Percentiles rank a stretch among this genome's conserved stretches.
Evolutionary conservation across 1,284 basidiomycete genomes (phyloP).

Genomic region (Vanrija sp.): DNA sequence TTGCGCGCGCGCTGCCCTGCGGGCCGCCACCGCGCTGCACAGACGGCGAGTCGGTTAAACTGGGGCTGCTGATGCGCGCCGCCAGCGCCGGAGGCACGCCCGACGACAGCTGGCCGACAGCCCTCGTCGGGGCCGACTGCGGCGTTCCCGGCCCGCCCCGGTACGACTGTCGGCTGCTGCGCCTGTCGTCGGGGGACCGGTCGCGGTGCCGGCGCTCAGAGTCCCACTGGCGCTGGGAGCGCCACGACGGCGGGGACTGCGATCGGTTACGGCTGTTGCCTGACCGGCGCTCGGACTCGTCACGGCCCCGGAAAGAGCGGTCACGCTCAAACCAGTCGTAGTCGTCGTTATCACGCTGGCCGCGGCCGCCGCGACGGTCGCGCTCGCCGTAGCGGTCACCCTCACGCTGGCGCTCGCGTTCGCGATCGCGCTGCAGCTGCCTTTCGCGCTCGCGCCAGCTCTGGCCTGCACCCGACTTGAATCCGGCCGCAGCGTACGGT

Average conservation of each 20-base stretch:
- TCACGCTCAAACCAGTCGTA: neutral
- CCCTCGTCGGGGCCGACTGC: too few species aligned
- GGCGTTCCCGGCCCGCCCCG: neutral
- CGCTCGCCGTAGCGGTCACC: neutral
- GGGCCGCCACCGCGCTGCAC: neutral
- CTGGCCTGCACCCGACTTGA: conserved; percentile 23
- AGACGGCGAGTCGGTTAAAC: neutral
- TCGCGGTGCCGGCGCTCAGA: conserved; percentile 1
- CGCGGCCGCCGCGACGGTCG: neutral
- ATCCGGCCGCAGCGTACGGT: conserved; percentile 13
- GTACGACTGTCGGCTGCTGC: neutral
- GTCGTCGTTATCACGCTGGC: neutral
- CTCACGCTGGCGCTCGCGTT: conserved; percentile 13
- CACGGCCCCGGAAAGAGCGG: neutral
- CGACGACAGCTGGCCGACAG: neutral
- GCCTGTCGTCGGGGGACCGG: neutral
- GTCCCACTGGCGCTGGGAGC: neutral
- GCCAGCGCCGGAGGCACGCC: neutral
- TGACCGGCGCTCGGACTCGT: neutral
- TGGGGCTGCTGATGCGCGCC: neutral
- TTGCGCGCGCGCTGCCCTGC: too few species aligned
- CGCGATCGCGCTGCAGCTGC: conserved; percentile 11
- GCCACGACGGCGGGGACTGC: neutral
- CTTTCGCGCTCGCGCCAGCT: conserved; percentile 31
- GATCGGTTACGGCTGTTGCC: neutral